phyloP scores from a whole-genome alignment of 2,329 filamentous ascomycete genomes.

The Exophiala spinifera region DNA sequence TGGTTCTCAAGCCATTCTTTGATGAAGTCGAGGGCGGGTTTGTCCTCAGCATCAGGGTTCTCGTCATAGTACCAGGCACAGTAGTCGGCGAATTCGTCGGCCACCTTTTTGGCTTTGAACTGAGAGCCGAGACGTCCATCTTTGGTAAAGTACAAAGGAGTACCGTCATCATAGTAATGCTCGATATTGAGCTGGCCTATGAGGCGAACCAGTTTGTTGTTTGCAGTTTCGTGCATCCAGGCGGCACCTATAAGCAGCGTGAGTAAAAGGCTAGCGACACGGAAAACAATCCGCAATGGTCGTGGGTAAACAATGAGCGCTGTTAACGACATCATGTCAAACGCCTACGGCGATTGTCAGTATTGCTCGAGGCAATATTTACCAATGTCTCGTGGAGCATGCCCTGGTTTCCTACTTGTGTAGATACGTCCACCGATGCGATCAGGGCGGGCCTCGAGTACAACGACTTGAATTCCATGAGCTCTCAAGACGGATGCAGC shows the following conservation, averaged over 20 bases:
- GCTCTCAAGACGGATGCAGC: constrained; percentile 36
- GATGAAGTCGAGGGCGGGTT: constrained; percentile 40
- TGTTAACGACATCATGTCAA: constrained; percentile 27
- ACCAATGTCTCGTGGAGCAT: constrained; percentile 40
- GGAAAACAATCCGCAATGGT: constrained; percentile 27
- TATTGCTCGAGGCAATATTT: constrained; percentile 33
- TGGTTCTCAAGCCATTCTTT: constrained; percentile 42
- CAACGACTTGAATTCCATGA: constrained; percentile 36
- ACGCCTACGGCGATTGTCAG: constrained; percentile 33
- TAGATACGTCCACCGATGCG: constrained; percentile 40
- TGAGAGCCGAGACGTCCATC: constrained; percentile 44
- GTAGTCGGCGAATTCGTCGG: constrained; percentile 46
- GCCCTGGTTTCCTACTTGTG: constrained; percentile 38
- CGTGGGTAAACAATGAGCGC: constrained; percentile 28
- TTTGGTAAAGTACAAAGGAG: constrained; percentile 42
- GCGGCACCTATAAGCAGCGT: constrained; percentile 37
- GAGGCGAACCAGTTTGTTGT: constrained; percentile 45
- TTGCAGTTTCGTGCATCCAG: constrained; percentile 47
- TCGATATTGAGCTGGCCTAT: constrained; percentile 43
- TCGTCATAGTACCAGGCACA: constrained; percentile 42
- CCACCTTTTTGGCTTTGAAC: constrained; percentile 48
- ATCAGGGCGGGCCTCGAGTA: constrained; percentile 36
- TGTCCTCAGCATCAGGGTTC: constrained; percentile 42
- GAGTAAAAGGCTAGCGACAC: constrained; percentile 17
- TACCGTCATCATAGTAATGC: constrained; percentile 47